Base-by-base conservation (phyloP, 2,329 filamentous ascomycete species). In the Monosporascus sp. region DNA sequence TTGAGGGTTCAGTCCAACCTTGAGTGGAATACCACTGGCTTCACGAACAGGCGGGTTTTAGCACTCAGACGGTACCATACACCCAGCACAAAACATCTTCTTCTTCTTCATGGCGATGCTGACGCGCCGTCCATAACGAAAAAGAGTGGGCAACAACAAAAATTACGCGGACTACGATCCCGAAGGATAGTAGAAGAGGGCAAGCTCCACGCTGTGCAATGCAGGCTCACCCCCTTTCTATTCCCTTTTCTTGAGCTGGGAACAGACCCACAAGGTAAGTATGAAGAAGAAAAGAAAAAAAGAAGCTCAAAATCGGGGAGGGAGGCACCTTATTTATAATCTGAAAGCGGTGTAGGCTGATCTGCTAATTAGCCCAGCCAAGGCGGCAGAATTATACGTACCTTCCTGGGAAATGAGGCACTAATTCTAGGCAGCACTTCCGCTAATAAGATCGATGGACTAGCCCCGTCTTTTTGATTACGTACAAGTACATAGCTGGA, bases 171-270 rank as follows among this genome's bases (percentile, higher is more conserved):
- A 56, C 61, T 56, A 65, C 54, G 63, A 62, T 58, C 61, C 66
- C 65, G 64, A 66, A 65, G 63, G 59, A 65, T 60, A 65, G 56
- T 64, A 54, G 60, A 68, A 64, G 51, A 60, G 58, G 65, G 63
- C 74, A 70, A 73, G 72, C 75, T 64, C 77, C 76, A 71, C 76
- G 76, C 62, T 79, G 77, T 80, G 77, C 77, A 80, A 80, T 80
- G 77, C 73, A 79, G 77, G 75, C 71, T 72, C 75, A 70, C 61
- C 65, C 61, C 52, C 52, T 62, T 61, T 51, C 51, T 41, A 49
- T 24, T 51, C 55, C 48, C 49, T 41, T 64, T 64, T 59, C 62
- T 54, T 69, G 68, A 69, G 57, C 66, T 50, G 51, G 46, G 49
- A 39, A 31, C 17, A 45, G 53, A 56, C 54, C 53, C 60, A 65